Conservation (phyloP, 129 eudicot species). For the Artemisia argyi region DNA sequence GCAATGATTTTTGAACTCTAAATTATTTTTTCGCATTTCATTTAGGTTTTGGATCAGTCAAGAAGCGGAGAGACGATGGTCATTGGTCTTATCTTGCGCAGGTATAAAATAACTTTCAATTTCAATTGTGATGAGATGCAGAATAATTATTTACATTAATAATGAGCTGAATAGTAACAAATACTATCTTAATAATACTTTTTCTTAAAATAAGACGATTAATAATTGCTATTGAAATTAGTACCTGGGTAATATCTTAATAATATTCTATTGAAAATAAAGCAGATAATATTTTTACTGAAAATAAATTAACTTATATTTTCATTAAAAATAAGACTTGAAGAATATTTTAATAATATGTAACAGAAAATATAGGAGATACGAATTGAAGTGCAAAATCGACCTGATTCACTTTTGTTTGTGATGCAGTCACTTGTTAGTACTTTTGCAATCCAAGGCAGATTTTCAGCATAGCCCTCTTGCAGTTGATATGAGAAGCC, state of each 20-base stretch:
- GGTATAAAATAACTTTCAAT: slow-evolving; percentile 40
- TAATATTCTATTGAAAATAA: no score
- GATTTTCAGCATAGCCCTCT: slow-evolving; percentile 96
- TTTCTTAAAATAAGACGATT: no score
- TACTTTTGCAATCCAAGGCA: slow-evolving; percentile 86
- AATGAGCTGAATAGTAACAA: not conserved
- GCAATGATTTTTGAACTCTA: not conserved
- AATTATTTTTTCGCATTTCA: slow-evolving; percentile 19
- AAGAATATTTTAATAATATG: no score
- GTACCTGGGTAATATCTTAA: no score
- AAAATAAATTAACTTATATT: no score
- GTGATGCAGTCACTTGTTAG: slow-evolving; percentile 81
- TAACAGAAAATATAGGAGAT: no score
- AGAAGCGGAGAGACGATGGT: slow-evolving; percentile 92
- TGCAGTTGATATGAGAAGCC: slow-evolving; percentile 75
- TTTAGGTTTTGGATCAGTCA: slow-evolving; percentile 84
- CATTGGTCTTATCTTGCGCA: slow-evolving; percentile 83
- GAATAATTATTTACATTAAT: not conserved
- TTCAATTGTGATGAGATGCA: slow-evolving; percentile 15
- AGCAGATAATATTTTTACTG: no score
- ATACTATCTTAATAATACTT: no score
- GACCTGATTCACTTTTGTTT: not conserved
- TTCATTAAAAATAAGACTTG: no score
- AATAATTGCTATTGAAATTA: no score
- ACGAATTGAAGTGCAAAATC: no score